phyloP scores from a whole-genome alignment of 176 grass and related monocot genomes.

The Carex cristatella region DNA sequence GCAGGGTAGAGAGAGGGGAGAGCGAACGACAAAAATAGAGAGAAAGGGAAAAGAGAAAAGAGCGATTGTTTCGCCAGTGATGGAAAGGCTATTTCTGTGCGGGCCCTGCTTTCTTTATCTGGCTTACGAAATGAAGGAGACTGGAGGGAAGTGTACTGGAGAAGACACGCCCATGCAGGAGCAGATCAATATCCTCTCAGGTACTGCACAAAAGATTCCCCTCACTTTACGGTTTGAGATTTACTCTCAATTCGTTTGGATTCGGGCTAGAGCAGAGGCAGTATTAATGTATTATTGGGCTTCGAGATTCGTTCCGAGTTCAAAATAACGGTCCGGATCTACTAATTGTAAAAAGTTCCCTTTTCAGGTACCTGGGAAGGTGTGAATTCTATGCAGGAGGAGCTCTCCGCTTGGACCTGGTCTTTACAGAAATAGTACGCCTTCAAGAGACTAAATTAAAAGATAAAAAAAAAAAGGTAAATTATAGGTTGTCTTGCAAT shows the following conservation, averaged over 20 bases:
- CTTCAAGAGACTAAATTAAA: neutral
- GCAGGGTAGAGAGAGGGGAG: neutral
- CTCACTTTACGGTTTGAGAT: too few relatives aligned
- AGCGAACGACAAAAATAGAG: neutral
- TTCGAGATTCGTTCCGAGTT: too few relatives aligned
- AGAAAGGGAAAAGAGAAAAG: conserved; percentile 9
- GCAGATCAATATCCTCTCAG: too few relatives aligned
- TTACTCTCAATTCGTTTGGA: too few relatives aligned
- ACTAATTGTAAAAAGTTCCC: too few relatives aligned
- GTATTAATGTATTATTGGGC: too few relatives aligned
- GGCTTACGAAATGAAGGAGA: neutral
- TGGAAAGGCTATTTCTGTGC: neutral
- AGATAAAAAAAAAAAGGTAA: neutral
- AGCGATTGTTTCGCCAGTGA: conserved; percentile 6
- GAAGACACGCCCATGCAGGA: neutral
- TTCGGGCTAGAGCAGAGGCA: too few relatives aligned
- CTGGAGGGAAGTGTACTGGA: neutral
- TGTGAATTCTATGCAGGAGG: too few relatives aligned
- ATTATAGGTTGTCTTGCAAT: neutral
- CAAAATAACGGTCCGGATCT: too few relatives aligned
- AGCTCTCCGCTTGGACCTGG: neutral
- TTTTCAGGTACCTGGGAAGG: too few relatives aligned
- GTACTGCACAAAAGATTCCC: too few relatives aligned
- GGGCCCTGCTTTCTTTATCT: neutral
- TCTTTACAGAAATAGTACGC: neutral